phyloP scores from a whole-genome alignment of 108 stramenopile genomes.

The Cyclotella baltica region DNA sequence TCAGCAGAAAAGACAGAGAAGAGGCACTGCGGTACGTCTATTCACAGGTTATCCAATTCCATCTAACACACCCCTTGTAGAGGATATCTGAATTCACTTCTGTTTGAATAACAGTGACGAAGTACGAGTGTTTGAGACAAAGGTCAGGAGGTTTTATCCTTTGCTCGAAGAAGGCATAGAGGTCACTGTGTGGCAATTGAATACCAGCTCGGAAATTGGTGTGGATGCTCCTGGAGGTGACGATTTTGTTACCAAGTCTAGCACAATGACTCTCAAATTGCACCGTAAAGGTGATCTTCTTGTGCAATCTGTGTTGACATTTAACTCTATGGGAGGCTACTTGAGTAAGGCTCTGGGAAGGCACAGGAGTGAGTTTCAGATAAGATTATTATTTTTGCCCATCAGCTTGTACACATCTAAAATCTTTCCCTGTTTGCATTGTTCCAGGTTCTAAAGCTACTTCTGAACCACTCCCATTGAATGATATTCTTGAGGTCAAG shows the following conservation, averaged over 20 bases:
- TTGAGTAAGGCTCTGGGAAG: constrained; percentile 86
- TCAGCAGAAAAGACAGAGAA: constrained; percentile 84
- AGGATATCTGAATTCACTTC: not conserved
- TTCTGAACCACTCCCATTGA: constrained; percentile 83
- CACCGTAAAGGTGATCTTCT: constrained; percentile 81
- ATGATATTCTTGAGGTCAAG: constrained; percentile 88
- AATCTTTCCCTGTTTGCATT: not conserved
- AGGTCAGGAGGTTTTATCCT: constrained; percentile 70
- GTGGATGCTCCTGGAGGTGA: constrained; percentile 60
- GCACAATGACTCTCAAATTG: constrained; percentile 81
- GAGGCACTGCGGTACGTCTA: constrained; percentile 71
- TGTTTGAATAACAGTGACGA: constrained; percentile 60
- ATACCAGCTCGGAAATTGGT: constrained; percentile 67
- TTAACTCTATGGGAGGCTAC: constrained; percentile 85
- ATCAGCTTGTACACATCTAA: not conserved
- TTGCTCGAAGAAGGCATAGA: constrained; percentile 86
- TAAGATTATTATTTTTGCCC: not conserved
- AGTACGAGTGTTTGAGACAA: constrained; percentile 79
- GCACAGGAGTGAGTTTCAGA: constrained; percentile 57
- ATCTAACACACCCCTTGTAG: constrained; percentile 1
- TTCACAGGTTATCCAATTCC: not conserved
- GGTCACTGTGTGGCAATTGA: constrained; percentile 90
- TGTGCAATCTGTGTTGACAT: constrained; percentile 82
- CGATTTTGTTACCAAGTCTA: constrained; percentile 85
- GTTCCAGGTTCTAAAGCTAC: constrained; percentile 78